Percentiles rank a stretch among this genome's conserved stretches.
These are phyloP conservation scores for Acanthamoeba healyi DNA, from an alignment of 208 protist genomes.

Conservation along the genomic window DNA sequence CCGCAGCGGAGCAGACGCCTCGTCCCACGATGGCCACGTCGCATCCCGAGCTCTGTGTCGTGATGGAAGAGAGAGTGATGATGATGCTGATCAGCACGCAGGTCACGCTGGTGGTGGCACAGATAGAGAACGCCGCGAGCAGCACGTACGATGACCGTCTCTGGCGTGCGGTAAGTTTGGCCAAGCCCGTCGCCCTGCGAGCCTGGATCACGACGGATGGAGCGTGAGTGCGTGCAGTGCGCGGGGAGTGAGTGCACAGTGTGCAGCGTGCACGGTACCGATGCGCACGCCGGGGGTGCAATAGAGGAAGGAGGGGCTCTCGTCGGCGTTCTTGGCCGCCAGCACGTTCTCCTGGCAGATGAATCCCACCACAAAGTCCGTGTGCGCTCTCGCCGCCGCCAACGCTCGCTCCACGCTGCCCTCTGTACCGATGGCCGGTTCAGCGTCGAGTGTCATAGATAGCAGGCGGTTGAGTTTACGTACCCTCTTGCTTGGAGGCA, in stretches of 20 bases:
- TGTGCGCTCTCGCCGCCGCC: constrained; percentile 72
- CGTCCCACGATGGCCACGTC: constrained; percentile 92
- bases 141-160: constrained; percentile 70
- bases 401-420: constrained; percentile 52
- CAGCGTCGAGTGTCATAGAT: not conserved
- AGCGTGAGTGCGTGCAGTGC: not conserved
- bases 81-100: not conserved
- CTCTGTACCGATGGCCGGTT: not conserved
- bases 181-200: constrained; percentile 68
- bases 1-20: constrained; percentile 85
- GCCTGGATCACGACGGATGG: not conserved
- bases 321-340: constrained; percentile 5
- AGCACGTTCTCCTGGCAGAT: constrained; percentile 85
- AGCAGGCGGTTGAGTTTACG: not conserved
- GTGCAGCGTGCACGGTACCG: not conserved
- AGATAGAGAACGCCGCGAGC: not conserved
- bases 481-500: constrained; percentile 67
- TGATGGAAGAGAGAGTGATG: not conserved
- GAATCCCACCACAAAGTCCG: constrained; percentile 91
- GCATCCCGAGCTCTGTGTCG: constrained; percentile 72
- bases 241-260: not conserved
- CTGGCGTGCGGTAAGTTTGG: constrained; percentile 71
- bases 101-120: no score
- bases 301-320: constrained; percentile 59
- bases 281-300: constrained; percentile 72